Evolutionary conservation across 306 rosid genomes (phyloP).

Genomic region (Spatholobus suberectus): DNA sequence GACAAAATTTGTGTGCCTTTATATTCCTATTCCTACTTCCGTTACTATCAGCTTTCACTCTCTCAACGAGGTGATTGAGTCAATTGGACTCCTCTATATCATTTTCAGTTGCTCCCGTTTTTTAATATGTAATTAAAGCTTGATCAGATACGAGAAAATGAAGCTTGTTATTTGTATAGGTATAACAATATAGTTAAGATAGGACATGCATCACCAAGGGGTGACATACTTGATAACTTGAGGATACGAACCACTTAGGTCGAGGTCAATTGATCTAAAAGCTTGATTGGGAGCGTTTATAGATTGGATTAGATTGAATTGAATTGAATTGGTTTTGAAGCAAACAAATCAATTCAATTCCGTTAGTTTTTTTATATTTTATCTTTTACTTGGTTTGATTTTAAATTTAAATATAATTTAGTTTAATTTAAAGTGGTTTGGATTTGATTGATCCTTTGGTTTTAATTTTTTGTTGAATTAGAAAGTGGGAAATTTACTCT

Average conservation of each 20-base stretch:
- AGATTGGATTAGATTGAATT: no score
- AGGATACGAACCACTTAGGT: neutral
- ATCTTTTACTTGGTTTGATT: no score
- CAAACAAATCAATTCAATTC: no score
- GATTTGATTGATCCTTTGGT: no score
- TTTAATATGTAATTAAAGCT: neutral
- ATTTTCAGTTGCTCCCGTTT: neutral
- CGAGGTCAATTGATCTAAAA: neutral
- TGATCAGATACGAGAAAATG: neutral
- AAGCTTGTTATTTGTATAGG: neutral
- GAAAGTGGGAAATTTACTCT: no score
- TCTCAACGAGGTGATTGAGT: neutral
- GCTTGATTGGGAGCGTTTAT: neutral
- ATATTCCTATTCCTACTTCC: neutral
- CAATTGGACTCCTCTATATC: neutral
- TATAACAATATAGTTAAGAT: neutral
- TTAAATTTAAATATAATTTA: no score
- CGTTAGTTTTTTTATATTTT: no score
- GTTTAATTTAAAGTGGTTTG: no score
- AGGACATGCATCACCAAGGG: neutral
- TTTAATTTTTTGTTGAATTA: no score
- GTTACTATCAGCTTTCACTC: neutral
- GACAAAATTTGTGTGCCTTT: neutral
- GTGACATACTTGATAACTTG: neutral
- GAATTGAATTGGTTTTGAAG: no score